Evolutionary conservation across 2,329 filamentous ascomycete species (phyloP), one percentile per base, ranked within the genome.

Genomic region (Talaromyces sp.): DNA sequence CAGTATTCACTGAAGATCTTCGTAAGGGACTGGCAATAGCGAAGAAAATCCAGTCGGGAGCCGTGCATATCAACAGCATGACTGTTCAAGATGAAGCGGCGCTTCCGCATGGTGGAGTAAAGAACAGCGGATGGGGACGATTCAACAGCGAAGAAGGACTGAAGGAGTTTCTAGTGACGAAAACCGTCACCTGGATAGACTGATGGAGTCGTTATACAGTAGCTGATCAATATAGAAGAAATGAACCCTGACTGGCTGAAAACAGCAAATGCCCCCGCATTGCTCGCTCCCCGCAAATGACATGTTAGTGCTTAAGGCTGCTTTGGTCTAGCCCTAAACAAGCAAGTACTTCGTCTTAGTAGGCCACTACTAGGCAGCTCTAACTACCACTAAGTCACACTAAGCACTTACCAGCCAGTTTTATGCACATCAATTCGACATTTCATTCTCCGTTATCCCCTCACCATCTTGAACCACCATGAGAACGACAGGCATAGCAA

Each of bases 61-160:
- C 69, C 84, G 68, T 87, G 19, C 88, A 89, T 67, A 86, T 90
- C 71, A 90, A 89, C 73, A 77, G 77, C 57, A 87, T 87, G 82
- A 86, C 82, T 0, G 77, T 89, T 6, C 87, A 89, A 68, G 87
- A 90, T 70, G 87, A 89, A 74, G 72, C 81, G 2, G 77, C 75
- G 0, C 73, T 89, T 66, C 87, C 87, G 0, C 87, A 90, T 71
- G 87, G 87, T 14, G 88, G 87, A 5, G 80, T 79, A 45, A 88
- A 88, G 75, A 74, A 78, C 1, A 87, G 84, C 52, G 87, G 87
- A 0, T 87, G 81, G 67, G 86, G 86, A 0, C 73, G 87, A 1
- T 88, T 88, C 72, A 83, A 83, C 62, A 75, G 79, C 0, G 66
- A 74, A 2, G 65, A 65, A 37, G 85, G 85, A 0, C 68, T 88